Percentiles rank a stretch among this genome's conserved stretches.
Evolutionary conservation across 257 asterid species (phyloP).

Genomic region (Fraxinus quadrangulata): DNA sequence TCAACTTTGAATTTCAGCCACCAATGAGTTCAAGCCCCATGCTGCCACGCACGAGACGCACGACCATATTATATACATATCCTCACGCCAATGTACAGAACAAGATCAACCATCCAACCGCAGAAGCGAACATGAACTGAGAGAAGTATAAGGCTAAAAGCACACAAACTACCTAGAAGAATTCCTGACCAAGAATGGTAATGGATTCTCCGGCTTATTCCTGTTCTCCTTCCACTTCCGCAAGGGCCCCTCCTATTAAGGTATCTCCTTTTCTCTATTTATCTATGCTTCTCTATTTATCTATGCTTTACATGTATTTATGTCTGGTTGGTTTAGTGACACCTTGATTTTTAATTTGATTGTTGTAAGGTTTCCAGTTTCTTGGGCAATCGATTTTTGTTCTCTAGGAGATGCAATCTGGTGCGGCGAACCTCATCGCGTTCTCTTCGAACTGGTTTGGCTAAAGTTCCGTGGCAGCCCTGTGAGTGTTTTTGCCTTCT

Average conservation of each 20-base stretch:
- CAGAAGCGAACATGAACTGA: no score
- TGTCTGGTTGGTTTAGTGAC: background rate
- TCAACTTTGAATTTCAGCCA: no score
- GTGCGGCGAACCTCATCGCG: slow-evolving; percentile 21
- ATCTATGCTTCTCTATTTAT: background rate
- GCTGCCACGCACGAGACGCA: background rate
- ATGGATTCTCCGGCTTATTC: background rate
- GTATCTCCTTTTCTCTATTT: background rate
- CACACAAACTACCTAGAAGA: background rate
- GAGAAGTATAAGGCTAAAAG: no score
- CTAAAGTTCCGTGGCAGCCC: background rate
- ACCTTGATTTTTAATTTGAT: background rate
- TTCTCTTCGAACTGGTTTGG: background rate
- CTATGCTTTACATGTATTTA: background rate
- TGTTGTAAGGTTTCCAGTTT: slow-evolving; percentile 42
- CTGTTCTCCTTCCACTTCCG: slow-evolving; percentile 2
- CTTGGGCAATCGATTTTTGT: slow-evolving; percentile 36
- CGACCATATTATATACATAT: background rate
- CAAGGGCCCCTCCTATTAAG: background rate
- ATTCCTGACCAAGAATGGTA: background rate
- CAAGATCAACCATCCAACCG: background rate
- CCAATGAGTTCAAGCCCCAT: no score
- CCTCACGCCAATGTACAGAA: background rate
- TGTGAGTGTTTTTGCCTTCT: background rate
- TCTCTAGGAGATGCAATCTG: slow-evolving; percentile 29